Percentiles rank a stretch among this genome's conserved stretches.
Conservation (phyloP, 345 rosid species). For the Euphorbia peplus region DNA sequence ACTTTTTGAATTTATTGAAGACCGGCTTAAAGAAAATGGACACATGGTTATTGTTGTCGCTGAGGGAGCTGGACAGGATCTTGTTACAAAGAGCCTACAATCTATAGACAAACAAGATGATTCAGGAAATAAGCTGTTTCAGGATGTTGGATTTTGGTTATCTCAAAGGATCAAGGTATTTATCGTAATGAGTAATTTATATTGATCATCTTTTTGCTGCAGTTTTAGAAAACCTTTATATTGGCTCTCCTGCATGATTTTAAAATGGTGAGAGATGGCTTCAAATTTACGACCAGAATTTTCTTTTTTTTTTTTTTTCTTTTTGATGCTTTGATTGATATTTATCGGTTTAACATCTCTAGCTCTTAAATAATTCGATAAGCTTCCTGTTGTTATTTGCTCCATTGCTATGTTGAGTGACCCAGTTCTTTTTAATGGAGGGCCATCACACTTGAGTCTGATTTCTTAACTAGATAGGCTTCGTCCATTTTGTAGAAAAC, state of each 20-base stretch:
- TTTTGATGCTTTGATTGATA: background rate
- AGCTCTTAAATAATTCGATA: background rate
- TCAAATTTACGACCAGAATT: background rate
- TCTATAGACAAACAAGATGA: slow-evolving; percentile 57
- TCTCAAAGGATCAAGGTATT: slow-evolving; percentile 66
- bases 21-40: slow-evolving; percentile 66
- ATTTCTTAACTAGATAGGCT: background rate
- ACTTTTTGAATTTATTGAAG: slow-evolving; percentile 57
- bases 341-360: background rate
- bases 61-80: slow-evolving; percentile 92
- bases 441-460: background rate
- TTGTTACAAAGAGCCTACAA: slow-evolving; percentile 49
- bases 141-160: slow-evolving; percentile 82
- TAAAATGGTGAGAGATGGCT: background rate
- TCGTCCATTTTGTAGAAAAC: no score
- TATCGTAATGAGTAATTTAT: background rate
- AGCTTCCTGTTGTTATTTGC: background rate
- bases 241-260: background rate
- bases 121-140: slow-evolving; percentile 80
- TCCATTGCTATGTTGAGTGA: background rate
- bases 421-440: background rate
- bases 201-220: background rate
- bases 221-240: background rate
- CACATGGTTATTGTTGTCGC: slow-evolving; percentile 88
- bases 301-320: no score